These are phyloP conservation scores for Metschnikowia gruessii DNA, from an alignment of 805 yeast species.

Conservation along the genomic window DNA sequence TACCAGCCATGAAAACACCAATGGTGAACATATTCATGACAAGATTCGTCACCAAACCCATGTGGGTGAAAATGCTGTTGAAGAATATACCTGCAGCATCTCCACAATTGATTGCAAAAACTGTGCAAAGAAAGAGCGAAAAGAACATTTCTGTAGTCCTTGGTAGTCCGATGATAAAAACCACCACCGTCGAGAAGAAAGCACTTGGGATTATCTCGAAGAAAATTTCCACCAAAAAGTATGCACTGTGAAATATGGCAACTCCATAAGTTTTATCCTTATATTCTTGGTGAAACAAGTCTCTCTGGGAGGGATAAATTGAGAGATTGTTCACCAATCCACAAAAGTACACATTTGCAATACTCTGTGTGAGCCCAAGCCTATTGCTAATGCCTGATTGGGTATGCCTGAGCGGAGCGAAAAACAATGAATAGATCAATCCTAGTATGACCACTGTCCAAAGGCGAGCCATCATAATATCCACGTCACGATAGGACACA, in stretches of 20 bases:
- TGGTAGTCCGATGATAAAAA: conserved; percentile 72
- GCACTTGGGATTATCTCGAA: conserved; percentile 59
- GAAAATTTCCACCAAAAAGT: conserved; percentile 63
- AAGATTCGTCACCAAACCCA: conserved; percentile 77
- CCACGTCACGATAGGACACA: conserved; percentile 41
- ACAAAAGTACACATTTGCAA: conserved; percentile 66
- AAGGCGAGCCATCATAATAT: conserved; percentile 60
- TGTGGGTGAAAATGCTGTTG: conserved; percentile 66
- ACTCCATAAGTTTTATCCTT: conserved; percentile 69
- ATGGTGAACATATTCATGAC: conserved; percentile 64
- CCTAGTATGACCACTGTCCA: conserved; percentile 65
- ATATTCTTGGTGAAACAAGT: conserved; percentile 75
- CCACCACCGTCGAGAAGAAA: conserved; percentile 58
- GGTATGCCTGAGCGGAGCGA: conserved; percentile 40
- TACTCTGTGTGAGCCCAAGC: conserved; percentile 73
- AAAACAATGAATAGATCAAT: conserved; percentile 62
- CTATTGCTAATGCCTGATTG: conserved; percentile 59
- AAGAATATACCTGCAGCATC: conserved; percentile 83
- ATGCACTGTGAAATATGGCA: conserved; percentile 58
- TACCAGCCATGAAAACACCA: conserved; percentile 82
- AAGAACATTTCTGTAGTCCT: conserved; percentile 66
- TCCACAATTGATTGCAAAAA: conserved; percentile 65
- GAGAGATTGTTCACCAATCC: conserved; percentile 80
- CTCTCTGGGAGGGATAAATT: conserved; percentile 69
- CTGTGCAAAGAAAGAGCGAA: conserved; percentile 52